Percentiles rank a stretch among this genome's conserved stretches.
Conservation (phyloP, 139 green algal genomes). For the Micractinium conductrix region DNA sequence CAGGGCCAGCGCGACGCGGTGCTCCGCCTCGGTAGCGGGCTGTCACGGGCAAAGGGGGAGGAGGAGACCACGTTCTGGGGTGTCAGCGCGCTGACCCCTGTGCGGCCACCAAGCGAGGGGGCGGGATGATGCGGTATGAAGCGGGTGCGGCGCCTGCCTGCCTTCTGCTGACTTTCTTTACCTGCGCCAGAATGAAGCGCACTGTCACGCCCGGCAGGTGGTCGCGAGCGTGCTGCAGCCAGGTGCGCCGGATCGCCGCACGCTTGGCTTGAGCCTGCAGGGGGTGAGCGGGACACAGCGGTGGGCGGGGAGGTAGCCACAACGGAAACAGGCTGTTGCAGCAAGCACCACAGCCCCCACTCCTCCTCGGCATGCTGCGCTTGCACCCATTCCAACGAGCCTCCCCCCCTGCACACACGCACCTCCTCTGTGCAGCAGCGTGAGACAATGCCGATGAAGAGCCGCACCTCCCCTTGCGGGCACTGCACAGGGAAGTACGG, state of each 20-base stretch:
- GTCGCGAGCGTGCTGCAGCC: conserved; percentile 13
- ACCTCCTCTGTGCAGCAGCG: conserved; percentile 31
- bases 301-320: background rate
- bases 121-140: no score
- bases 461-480: conserved; percentile 20
- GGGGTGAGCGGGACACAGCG: background rate
- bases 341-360: no score
- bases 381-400: no score
- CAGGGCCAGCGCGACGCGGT: background rate
- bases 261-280: conserved; percentile 36
- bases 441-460: conserved; percentile 48
- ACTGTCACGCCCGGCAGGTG: conserved; percentile 12
- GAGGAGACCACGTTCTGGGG: no score
- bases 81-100: background rate
- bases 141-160: no score
- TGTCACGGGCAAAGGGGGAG: background rate
- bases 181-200: conserved; percentile 56
- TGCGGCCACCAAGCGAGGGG: no score
- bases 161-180: no score
- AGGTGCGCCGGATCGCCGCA: conserved; percentile 37
- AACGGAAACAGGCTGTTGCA: background rate
- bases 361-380: no score
- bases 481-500: conserved; percentile 3
- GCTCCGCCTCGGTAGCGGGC: background rate
- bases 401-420: no score